A percentile compares a stretch with the other conserved stretches of the same genome.
Evolutionary conservation across 148 eudicot genomes (phyloP).

Genomic region (Vaccinium macrocarpon): DNA sequence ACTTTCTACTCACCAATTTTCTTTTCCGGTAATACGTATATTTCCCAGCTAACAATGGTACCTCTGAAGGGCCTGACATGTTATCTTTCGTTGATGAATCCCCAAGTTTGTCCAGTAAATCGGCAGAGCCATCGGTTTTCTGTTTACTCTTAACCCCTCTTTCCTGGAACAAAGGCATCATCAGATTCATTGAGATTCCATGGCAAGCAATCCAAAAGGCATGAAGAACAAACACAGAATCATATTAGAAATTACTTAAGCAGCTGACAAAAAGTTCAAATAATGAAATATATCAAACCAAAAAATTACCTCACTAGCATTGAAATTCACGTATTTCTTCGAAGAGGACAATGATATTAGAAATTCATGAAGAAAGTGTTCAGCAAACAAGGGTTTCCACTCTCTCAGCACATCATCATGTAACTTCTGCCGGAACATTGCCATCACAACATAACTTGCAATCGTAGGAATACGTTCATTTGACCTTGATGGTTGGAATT

Average conservation of each 20-base stretch:
- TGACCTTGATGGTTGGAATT: constrained; percentile 30
- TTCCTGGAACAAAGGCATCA: constrained; percentile 39
- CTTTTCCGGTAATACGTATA: constrained; percentile 65
- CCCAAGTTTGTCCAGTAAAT: constrained; percentile 29
- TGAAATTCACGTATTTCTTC: constrained; percentile 25
- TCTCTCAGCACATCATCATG: constrained; percentile 63
- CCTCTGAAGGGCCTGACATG: constrained; percentile 38
- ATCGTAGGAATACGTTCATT: constrained; percentile 28
- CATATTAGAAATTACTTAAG: neutral
- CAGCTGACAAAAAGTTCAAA: neutral
- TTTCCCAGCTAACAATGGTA: constrained; percentile 35
- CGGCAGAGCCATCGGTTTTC: constrained; percentile 16
- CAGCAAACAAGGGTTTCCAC: constrained; percentile 50
- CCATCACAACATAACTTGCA: constrained; percentile 38
- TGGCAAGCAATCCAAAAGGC: neutral
- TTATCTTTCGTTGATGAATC: constrained; percentile 38
- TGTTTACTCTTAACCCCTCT: constrained; percentile 27
- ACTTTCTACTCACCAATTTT: constrained; percentile 41
- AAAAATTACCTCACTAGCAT: constrained; percentile 38
- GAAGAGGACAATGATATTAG: constrained; percentile 20
- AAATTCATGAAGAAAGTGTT: constrained; percentile 31
- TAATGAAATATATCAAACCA: neutral
- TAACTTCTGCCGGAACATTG: constrained; percentile 64
- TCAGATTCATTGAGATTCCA: neutral
- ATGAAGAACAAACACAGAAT: neutral